phyloP scores from a whole-genome alignment of 495 filamentous ascomycete species.

The Rostrohypoxylon terebratum region DNA sequence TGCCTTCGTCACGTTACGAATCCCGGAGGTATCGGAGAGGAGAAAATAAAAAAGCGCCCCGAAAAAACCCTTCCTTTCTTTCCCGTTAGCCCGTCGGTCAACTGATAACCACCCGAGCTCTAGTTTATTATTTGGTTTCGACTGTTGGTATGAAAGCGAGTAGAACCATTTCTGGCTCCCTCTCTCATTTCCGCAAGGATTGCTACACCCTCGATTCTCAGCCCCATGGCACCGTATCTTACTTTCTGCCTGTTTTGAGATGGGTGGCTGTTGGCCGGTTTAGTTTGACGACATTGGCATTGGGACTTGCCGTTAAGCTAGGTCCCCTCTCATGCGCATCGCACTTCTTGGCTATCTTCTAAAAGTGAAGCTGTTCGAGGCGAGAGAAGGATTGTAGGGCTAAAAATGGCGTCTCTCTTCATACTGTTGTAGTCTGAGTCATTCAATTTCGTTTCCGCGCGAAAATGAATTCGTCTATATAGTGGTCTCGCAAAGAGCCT shows the following conservation, averaged over 20 bases:
- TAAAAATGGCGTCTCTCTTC: slow-evolving; percentile 37
- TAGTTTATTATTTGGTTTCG: slow-evolving; percentile 11
- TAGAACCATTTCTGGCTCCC: slow-evolving; percentile 43
- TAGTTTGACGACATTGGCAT: slow-evolving; percentile 36
- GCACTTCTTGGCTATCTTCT: slow-evolving; percentile 25
- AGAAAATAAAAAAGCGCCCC: background rate
- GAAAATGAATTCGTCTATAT: slow-evolving; percentile 34
- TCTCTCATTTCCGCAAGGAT: slow-evolving; percentile 34
- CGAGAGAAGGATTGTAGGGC: slow-evolving; percentile 35
- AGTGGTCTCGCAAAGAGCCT: slow-evolving; percentile 16
- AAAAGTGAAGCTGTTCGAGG: slow-evolving; percentile 23
- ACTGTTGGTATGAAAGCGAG: slow-evolving; percentile 16
- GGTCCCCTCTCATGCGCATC: slow-evolving; percentile 23
- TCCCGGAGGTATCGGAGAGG: background rate
- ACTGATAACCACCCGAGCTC: slow-evolving; percentile 20
- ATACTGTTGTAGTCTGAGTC: slow-evolving; percentile 20
- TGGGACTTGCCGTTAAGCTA: slow-evolving; percentile 38
- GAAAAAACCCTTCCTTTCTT: background rate
- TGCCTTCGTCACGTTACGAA: slow-evolving; percentile 6
- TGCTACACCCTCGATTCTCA: slow-evolving; percentile 43
- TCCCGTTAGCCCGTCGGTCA: background rate
- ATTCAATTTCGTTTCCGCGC: slow-evolving; percentile 36
- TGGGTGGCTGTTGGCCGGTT: slow-evolving; percentile 33
- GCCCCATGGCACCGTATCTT: slow-evolving; percentile 11
- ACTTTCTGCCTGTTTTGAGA: slow-evolving; percentile 25